These are phyloP conservation scores for Gardenia jasminoides DNA, from an alignment of 257 asterid genomes.

Conservation along the genomic window DNA sequence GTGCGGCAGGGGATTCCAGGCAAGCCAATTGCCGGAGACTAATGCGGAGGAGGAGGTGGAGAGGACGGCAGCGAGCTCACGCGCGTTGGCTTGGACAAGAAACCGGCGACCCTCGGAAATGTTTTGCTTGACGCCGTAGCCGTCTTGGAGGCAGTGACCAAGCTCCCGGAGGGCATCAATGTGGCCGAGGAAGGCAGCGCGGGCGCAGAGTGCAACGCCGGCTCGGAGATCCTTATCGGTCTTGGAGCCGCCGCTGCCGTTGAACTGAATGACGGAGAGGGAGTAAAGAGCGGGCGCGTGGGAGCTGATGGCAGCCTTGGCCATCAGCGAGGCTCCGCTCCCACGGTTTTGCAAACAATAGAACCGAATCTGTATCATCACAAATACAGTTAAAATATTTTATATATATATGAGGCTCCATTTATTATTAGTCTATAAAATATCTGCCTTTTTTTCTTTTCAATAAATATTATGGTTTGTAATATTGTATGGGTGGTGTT, in stretches of 20 bases:
- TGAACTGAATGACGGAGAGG: conserved; percentile 77
- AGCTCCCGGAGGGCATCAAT: conserved; percentile 90
- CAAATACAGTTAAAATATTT: too few species aligned
- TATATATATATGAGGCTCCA: neutral
- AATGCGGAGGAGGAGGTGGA: conserved; percentile 43
- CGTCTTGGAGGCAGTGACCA: conserved; percentile 98
- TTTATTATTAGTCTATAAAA: too few species aligned
- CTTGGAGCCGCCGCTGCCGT: conserved; percentile 92
- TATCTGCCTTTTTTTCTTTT: too few species aligned
- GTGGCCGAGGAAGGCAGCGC: conserved; percentile 83
- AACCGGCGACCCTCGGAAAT: conserved; percentile 77
- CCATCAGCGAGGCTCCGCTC: conserved; percentile 85
- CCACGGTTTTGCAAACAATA: conserved; percentile 75
- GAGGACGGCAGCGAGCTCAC: conserved; percentile 69
- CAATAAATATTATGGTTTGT: too few species aligned
- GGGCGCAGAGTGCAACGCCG: conserved; percentile 83
- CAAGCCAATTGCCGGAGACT: conserved; percentile 55
- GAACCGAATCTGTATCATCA: conserved; percentile 62
- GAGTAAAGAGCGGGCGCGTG: conserved; percentile 90
- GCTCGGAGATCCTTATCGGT: conserved; percentile 77
- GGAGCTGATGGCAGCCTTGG: conserved; percentile 79
- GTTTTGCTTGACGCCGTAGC: conserved; percentile 83
- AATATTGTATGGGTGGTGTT: too few species aligned
- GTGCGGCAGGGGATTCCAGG: conserved; percentile 42
- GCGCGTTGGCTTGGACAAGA: conserved; percentile 83